A percentile compares a stretch with the other conserved stretches of the same genome.
These are phyloP conservation scores for Ceratocystis alfenasii DNA, from an alignment of 2,329 filamentous ascomycete species.

Conservation along the genomic window DNA sequence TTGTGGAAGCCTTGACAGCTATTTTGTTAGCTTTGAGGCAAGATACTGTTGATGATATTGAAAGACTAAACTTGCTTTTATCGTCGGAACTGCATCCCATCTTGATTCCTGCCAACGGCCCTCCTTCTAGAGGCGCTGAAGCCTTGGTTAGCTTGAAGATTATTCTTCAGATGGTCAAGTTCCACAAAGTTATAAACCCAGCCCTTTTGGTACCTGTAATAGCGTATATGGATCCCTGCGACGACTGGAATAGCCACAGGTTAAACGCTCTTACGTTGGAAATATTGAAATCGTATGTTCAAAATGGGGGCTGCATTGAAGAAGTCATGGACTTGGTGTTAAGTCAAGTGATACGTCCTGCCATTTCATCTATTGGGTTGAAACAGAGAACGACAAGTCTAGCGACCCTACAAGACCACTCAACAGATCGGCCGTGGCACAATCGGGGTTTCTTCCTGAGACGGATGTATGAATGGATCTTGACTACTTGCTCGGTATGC, in stretches of 20 bases:
- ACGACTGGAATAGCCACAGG: neutral
- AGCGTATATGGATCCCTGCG: slow-evolving; percentile 4
- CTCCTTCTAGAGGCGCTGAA: neutral
- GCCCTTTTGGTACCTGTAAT: neutral
- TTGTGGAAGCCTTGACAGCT: neutral
- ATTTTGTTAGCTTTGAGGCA: neutral
- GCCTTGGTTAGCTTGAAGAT: neutral
- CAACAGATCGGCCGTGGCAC: slow-evolving; percentile 18
- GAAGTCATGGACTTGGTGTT: slow-evolving; percentile 15
- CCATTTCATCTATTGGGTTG: neutral
- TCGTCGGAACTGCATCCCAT: neutral
- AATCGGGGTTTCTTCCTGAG: slow-evolving; percentile 19
- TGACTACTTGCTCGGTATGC: slow-evolving; percentile 15
- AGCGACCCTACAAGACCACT: slow-evolving; percentile 10
- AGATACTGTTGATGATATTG: neutral
- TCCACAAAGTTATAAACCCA: neutral
- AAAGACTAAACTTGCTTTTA: neutral
- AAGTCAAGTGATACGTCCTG: slow-evolving; percentile 8
- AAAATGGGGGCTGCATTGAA: neutral
- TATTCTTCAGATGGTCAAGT: neutral
- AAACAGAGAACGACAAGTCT: slow-evolving; percentile 11
- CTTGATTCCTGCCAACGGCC: neutral
- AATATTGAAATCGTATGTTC: neutral
- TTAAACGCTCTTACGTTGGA: neutral
- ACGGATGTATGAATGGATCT: slow-evolving; percentile 21